Conservation (phyloP, 306 rosid genomes). For the Pyrus communis region DNA sequence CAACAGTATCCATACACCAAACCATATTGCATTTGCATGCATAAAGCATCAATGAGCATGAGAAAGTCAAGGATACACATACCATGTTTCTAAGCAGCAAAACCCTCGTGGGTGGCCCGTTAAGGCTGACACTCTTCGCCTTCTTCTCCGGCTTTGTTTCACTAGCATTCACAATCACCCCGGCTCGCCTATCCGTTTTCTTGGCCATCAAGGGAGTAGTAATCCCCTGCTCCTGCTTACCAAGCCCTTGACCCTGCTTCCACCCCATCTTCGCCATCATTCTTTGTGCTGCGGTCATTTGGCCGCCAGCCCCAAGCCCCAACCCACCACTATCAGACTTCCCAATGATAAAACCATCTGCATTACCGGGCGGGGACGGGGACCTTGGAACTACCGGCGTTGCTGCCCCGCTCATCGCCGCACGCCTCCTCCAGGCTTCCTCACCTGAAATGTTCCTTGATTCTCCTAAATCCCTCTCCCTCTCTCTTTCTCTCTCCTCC, state of each 20-base stretch:
- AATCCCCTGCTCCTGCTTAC: conserved; percentile 94
- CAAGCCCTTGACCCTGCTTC: conserved; percentile 97
- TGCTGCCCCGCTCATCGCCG: conserved; percentile 58
- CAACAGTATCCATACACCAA: not conserved
- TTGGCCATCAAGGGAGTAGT: conserved; percentile 96
- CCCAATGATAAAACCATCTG: conserved; percentile 81
- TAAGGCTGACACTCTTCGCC: conserved; percentile 65
- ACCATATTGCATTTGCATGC: not conserved
- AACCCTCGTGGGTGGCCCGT: conserved; percentile 81
- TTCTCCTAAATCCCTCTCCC: conserved; percentile 39
- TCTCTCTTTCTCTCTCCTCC: conserved; percentile 44
- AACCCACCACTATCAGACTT: conserved; percentile 81
- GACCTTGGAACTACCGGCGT: conserved; percentile 41
- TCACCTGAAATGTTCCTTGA: conserved; percentile 83
- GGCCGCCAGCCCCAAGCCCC: conserved; percentile 96
- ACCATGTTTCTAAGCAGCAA: conserved; percentile 92
- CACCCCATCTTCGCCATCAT: conserved; percentile 99
- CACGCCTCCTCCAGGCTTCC: conserved; percentile 96
- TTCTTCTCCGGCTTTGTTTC: conserved; percentile 66
- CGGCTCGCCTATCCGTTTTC: conserved; percentile 91
- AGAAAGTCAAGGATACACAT: conserved; percentile 11
- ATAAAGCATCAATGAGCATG: not conserved
- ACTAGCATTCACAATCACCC: conserved; percentile 94
- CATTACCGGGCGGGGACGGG: conserved; percentile 66
- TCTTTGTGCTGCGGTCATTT: conserved; percentile 96